Conservation (phyloP, 1,284 basidiomycete species). For the Sporisorium iseilematis-ciliati region DNA sequence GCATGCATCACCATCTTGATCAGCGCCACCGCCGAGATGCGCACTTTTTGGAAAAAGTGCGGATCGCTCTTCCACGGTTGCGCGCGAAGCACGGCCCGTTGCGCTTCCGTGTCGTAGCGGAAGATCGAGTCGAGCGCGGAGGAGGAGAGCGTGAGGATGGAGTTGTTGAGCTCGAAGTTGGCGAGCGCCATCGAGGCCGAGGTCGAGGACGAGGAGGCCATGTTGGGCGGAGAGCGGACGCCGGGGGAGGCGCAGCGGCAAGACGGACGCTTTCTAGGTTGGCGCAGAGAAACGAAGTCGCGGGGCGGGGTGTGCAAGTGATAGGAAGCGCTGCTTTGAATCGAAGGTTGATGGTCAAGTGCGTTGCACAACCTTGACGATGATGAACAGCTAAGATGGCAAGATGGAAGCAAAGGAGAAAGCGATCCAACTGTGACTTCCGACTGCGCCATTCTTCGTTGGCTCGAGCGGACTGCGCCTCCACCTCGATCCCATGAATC, state of each 20-base stretch:
- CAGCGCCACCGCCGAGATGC: conserved; percentile 92
- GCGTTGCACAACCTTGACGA: no score
- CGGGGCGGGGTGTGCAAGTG: no score
- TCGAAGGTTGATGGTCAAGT: no score
- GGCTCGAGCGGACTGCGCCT: conserved; percentile 23
- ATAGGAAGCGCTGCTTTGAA: no score
- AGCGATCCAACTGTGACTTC: conserved; percentile 2
- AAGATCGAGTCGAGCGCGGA: conserved; percentile 63
- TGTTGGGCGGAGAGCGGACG: no score
- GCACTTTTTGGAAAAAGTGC: conserved; percentile 92
- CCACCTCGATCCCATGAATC: not conserved
- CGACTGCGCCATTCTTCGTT: not conserved
- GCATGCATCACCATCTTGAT: conserved; percentile 99
- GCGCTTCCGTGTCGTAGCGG: conserved; percentile 78
- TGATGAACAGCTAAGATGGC: not conserved
- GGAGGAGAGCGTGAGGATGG: conserved; percentile 72
- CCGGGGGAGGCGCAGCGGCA: no score
- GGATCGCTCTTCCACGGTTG: conserved; percentile 90
- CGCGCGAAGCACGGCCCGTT: conserved; percentile 79
- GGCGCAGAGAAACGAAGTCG: no score
- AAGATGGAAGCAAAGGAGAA: conserved; percentile 5
- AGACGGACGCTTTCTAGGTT: no score
- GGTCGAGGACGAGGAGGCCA: conserved; percentile 18
- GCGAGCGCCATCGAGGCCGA: conserved; percentile 76
- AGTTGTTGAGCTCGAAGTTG: conserved; percentile 86